Evolutionary conservation across 345 rosid genomes (phyloP), one percentile per base, ranked within the genome.

Genomic region (Corchorus capsularis): DNA sequence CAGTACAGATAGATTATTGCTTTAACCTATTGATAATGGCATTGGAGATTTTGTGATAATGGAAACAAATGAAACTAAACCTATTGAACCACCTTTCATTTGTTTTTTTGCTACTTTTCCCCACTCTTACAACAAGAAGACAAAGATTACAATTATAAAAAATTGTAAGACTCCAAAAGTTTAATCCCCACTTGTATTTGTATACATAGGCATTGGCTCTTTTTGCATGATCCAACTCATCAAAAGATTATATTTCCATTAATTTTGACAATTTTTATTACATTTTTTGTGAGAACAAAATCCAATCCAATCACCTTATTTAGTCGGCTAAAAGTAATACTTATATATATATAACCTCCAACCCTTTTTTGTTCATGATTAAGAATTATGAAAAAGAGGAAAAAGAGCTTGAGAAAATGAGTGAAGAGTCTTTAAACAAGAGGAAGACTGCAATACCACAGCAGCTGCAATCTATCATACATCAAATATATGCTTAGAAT

Each of bases 391-490:
- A 39, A 9, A 3, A 60, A 2, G 12, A 12, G 12, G 32, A 15
- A 63, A 4, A 4, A 39, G 6, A 39, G 43, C 43, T 39, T 39
- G 43, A 39, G 43, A 39, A 27, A 27, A 39, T 39, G 43, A 3
- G 43, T 39, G 43, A 39, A 39, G 5, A 39, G 43, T 39, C 43
- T 39, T 39, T 39, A 39, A 39, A 39, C 43, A 39, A 45, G 6
- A 65, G 4, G 3, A 63, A 41, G 15, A 2, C 16, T 64, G n/a
- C 9, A n/a, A n/a, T 3, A 15, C 8, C 12, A 50, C 59, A 69
- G 34, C 45, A 69, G 52, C 15, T 15, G 59, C 37, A 50, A 50
- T 50, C 72, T 27, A 50, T 50, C 72, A 50, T 45, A 69, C 27
- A 20, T 8, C 72, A 11, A 32, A 69, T n/a, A 4, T 50, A 16